Evolutionary conservation across 208 protist species (phyloP), one percentile per base, ranked within the genome.

Genomic region (Leishmania martiniquensis): DNA sequence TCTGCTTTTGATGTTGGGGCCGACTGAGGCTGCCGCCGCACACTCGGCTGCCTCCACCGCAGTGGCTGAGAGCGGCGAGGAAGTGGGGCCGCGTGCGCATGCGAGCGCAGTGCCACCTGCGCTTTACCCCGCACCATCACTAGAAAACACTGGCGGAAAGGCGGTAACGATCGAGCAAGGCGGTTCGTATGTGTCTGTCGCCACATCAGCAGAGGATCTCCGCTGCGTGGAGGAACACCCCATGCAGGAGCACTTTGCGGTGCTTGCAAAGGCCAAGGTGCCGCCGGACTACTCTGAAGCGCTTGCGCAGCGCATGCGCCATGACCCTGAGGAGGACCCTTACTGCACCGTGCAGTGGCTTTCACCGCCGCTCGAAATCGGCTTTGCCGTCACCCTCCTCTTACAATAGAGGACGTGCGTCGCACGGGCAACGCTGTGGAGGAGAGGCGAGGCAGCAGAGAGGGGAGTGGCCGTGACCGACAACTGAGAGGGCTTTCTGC

Each of bases 231-330:
- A 66, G 22, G 44, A 39, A n/a, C 49, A 32, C 9, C 39, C 69
- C 51, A 34, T 67, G 32, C 75, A 76, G 70, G 80, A 84, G 59
- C 75, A 80, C 51, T 79, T 88, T 62, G 81, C 78, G 0, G 80
- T 90, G n/a, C 67, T 89, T 39, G 69, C 81, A 10, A 89, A 89
- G 76, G 86, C 77, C 37, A 92, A 90, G 69, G 79, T 90, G 57
- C 81, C 75, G 15, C 72, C 68, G 1, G 80, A 85, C 52, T 92
- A 92, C 81, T 88, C 80, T 70, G 75, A 80, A 44, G 71, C 78
- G 51, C 75, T 92, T 66, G 78, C 84, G 63, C 83, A 90, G 55
- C 78, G 88, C 5, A 76, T 86, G 54, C 78, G 86, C 5, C 42
- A 78, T 5, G 72, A 83, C 47, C 79, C 81, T 22, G 76, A 90